Evolutionary conservation across 176 grass and related monocot species (phyloP).

Genomic region (Oryza rufipogon): DNA sequence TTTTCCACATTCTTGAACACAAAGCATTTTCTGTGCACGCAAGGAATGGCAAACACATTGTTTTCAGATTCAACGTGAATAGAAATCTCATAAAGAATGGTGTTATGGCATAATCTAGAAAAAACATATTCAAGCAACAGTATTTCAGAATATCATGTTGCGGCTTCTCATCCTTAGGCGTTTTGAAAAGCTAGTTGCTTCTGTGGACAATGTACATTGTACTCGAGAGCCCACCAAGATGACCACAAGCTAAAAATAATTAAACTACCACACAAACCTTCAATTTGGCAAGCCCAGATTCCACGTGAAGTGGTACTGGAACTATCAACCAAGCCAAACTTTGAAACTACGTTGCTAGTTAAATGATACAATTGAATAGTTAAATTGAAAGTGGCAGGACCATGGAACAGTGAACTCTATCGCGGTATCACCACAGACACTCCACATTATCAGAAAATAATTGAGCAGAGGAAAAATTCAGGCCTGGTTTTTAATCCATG

Average conservation of each 20-base stretch:
- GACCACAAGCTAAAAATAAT: background rate
- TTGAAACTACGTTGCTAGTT: background rate
- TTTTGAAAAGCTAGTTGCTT: background rate
- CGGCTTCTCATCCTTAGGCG: background rate
- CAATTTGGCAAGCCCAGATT: background rate
- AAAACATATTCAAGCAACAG: background rate
- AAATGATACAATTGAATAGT: background rate
- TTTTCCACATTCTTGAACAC: background rate
- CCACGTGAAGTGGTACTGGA: background rate
- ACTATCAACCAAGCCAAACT: background rate
- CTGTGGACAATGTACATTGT: background rate
- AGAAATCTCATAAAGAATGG: background rate
- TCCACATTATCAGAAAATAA: background rate
- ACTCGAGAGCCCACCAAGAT: background rate
- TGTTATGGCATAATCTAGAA: background rate
- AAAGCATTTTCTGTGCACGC: background rate
- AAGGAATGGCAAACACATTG: background rate
- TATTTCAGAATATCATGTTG: constrained; percentile 22
- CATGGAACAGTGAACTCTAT: background rate
- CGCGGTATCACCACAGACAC: background rate
- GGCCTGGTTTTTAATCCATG: background rate
- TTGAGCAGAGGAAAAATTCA: background rate
- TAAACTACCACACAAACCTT: background rate
- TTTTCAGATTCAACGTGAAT: background rate
- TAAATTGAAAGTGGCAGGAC: background rate